Evolutionary conservation across 1,139 yeast species (phyloP), one percentile per base, ranked within the genome.

Genomic region (Hyphopichia khmerensis): DNA sequence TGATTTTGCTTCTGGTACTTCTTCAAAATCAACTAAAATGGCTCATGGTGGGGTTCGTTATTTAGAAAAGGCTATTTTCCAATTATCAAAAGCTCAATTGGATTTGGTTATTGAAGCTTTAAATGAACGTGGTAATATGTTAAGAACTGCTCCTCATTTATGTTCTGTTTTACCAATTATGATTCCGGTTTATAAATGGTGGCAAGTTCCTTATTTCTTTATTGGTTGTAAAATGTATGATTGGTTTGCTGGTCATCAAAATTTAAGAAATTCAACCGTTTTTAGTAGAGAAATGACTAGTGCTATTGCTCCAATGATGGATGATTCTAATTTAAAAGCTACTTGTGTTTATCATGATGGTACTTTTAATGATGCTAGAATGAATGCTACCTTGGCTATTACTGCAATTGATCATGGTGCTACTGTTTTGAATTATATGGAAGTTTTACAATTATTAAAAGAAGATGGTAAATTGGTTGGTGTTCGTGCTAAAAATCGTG

Each of bases 41-140:
- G 96, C 96, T 36, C 98, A 91, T 62, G 98, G 98, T 51, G 98
- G 98, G 60, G 97, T 91, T 41, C 77, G 98, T 58, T 91, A 91
- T 67, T 78, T 91, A 60, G 98, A 91, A 65, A 91, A 91, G 71
- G 98, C 98, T 32, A 82, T 91, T 56, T 88, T 89, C 80, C 87
- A 84, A 64, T 76, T 91, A 46, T 90, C 95, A 47, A 89, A 88
- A 67, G 95, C 86, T 49, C 98, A 91, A 72, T 78, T 89, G 65
- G 90, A 88, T 66, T 77, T 91, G 56, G 98, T 91, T 49, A 87
- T 89, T 57, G 98, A 91, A 69, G 97, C 98, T 18, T 77, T 91
- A 47, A 87, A 87, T 60, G 98, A 91, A 70, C 82, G 98, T 64
- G 89, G 88, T 47, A 87, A 87, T 56, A 85, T 91, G 77, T 69